These are phyloP conservation scores for Cutaneotrichosporon sp. DNA, from an alignment of 1,284 basidiomycete species.

Conservation along the genomic window DNA sequence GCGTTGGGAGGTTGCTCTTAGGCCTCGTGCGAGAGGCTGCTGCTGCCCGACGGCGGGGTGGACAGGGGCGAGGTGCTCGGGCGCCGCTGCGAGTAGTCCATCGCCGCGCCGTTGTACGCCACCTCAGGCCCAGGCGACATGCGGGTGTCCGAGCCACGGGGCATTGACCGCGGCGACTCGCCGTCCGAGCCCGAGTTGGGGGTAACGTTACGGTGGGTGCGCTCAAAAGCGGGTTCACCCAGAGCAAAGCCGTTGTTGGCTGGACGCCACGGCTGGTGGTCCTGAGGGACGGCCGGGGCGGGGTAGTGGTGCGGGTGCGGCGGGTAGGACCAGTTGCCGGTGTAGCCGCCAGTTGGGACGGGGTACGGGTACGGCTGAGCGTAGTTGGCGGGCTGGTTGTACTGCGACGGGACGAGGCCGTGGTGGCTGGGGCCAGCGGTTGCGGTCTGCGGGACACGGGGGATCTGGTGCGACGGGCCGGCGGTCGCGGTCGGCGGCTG, in stretches of 20 bases:
- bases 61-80: too few relatives aligned
- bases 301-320: conserved; percentile 1
- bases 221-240: background rate
- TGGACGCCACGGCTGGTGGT: background rate
- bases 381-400: background rate
- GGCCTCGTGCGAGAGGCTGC: too few relatives aligned
- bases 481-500: background rate
- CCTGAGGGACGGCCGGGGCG: background rate
- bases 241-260: background rate
- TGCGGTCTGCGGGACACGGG: too few relatives aligned
- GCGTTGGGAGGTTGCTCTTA: too few relatives aligned
- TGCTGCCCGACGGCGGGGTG: too few relatives aligned
- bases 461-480: too few relatives aligned
- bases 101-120: background rate
- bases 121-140: background rate
- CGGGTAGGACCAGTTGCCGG: background rate
- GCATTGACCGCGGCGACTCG: background rate
- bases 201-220: background rate
- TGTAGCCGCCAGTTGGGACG: background rate
- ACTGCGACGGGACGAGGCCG: background rate
- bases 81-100: too few relatives aligned
- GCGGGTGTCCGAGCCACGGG: background rate
- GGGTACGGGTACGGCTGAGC: background rate
- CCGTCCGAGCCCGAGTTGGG: background rate
- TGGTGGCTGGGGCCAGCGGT: background rate